A percentile compares a stretch with the other conserved stretches of the same genome.
Evolutionary conservation across 148 eudicot species (phyloP).

Genomic region (Mesembryanthemum crystallinum): DNA sequence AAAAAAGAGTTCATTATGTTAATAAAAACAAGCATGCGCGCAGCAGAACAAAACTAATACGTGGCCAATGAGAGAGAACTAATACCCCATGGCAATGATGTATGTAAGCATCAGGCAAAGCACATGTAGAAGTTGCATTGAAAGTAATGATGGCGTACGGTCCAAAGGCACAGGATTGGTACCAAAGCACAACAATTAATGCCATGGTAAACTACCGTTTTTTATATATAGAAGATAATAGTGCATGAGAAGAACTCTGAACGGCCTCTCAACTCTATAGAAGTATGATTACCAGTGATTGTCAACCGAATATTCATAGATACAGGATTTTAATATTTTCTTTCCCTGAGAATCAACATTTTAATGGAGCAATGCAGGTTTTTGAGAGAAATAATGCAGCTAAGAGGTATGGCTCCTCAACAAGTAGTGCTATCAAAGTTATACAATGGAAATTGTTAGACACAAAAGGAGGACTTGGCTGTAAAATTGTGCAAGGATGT

Average conservation of each 20-base stretch:
- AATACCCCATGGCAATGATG: too few relatives aligned
- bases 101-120: too few relatives aligned
- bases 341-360: conserved; percentile 65
- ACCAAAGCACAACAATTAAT: too few relatives aligned
- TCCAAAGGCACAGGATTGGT: too few relatives aligned
- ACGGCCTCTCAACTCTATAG: conserved; percentile 68
- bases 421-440: conserved; percentile 38
- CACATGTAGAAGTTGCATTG: too few relatives aligned
- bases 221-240: too few relatives aligned
- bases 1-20: too few relatives aligned
- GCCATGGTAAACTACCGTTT: too few relatives aligned
- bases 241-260: conserved; percentile 69
- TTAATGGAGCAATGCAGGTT: conserved; percentile 63
- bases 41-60: too few relatives aligned
- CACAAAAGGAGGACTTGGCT: conserved; percentile 55
- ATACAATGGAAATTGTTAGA: conserved; percentile 43
- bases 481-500: conserved; percentile 39
- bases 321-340: conserved; percentile 48
- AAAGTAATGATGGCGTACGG: too few relatives aligned
- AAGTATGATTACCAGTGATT: conserved; percentile 61
- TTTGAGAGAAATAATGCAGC: conserved; percentile 60
- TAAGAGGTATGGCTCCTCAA: conserved; percentile 48
- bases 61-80: too few relatives aligned
- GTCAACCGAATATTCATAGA: conserved; percentile 51
- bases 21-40: too few relatives aligned